phyloP scores from a whole-genome alignment of 2,329 filamentous ascomycete genomes.

The Sporothrix brunneoviolacea region DNA sequence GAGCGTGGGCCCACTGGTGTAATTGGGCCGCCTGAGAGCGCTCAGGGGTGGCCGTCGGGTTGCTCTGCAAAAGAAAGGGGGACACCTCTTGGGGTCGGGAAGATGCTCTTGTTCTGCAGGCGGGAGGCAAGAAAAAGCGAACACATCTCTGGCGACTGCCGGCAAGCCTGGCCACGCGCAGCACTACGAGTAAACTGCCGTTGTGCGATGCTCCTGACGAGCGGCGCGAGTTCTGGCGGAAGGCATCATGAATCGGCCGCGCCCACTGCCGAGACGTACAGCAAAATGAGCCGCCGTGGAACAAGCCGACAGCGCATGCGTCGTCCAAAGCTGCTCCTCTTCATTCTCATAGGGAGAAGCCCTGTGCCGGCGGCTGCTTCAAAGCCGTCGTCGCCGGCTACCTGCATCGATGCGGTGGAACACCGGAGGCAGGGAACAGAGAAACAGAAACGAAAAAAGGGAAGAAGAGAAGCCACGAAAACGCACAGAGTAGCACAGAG shows the following conservation, averaged over 20 bases:
- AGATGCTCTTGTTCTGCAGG: neutral
- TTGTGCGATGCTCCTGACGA: no score
- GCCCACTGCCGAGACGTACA: neutral
- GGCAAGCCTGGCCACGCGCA: no score
- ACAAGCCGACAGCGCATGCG: no score
- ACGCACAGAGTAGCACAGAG: neutral
- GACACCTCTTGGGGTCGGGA: neutral
- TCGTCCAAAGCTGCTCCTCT: neutral
- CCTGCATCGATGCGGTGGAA: neutral
- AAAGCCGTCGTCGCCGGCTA: neutral
- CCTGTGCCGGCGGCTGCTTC: neutral
- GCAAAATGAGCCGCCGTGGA: no score
- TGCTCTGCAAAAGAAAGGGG: constrained; percentile 6
- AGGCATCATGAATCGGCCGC: no score
- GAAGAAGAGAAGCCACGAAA: neutral
- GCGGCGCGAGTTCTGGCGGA: no score
- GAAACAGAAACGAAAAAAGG: neutral
- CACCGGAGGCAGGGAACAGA: neutral
- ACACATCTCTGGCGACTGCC: no score
- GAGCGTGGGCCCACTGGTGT: neutral
- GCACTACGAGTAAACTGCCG: no score
- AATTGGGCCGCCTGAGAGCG: neutral
- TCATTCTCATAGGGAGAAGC: neutral
- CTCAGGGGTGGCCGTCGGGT: neutral
- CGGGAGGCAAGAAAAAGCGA: no score